Percentiles rank a stretch among this genome's conserved stretches.
phyloP scores from a whole-genome alignment of 1,284 basidiomycete species.

The Gymnopus androsaceus region DNA sequence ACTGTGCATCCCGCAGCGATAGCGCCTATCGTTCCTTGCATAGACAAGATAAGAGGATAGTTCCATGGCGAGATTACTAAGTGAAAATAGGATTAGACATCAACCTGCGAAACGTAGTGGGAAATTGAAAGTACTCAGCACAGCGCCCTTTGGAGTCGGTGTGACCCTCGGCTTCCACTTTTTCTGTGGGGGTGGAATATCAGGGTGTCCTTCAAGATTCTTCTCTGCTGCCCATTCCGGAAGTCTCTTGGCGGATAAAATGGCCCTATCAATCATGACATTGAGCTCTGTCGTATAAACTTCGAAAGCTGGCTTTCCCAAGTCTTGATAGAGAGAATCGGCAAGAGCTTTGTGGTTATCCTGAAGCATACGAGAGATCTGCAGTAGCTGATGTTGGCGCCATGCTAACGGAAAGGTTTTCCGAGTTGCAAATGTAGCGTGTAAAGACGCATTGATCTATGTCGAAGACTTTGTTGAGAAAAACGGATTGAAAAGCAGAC shows the following conservation, averaged over 20 bases:
- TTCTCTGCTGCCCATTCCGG: constrained; percentile 56
- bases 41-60: constrained; percentile 34
- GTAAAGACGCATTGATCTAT: constrained; percentile 48
- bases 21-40: constrained; percentile 47
- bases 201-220: constrained; percentile 28
- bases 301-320: constrained; percentile 54
- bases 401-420: constrained; percentile 55
- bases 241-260: constrained; percentile 50
- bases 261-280: constrained; percentile 42
- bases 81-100: neutral
- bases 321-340: constrained; percentile 50
- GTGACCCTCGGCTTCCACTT: constrained; percentile 47
- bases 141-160: constrained; percentile 55
- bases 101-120: neutral
- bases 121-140: constrained; percentile 28
- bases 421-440: constrained; percentile 50
- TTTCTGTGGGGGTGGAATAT: constrained; percentile 28
- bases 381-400: constrained; percentile 63
- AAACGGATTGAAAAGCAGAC: neutral
- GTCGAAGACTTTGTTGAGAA: neutral
- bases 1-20: constrained; percentile 60
- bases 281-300: constrained; percentile 38
- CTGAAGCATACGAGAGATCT: constrained; percentile 60
- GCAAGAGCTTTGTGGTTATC: constrained; percentile 56
- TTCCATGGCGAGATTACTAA: constrained; percentile 39